A percentile compares a stretch with the other conserved stretches of the same genome.
Conservation (phyloP, 1,284 basidiomycete species). For the Tausonia pullulans region DNA sequence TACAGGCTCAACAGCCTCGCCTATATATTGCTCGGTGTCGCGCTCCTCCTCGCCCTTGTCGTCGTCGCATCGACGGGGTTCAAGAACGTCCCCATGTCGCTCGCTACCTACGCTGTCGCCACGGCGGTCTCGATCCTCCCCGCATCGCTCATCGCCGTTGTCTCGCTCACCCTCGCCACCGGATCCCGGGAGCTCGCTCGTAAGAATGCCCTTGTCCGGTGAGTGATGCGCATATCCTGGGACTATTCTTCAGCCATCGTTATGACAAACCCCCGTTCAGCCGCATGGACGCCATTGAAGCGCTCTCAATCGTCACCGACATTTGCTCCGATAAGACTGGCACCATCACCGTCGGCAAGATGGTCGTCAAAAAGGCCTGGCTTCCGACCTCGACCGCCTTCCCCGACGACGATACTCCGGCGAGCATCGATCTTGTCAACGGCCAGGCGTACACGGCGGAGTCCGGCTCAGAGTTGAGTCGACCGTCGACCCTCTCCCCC, state of each 20-base stretch:
- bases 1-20: conserved; percentile 45
- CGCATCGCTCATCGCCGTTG: conserved; percentile 39
- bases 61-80: conserved; percentile 47
- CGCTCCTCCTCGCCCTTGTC: conserved; percentile 47
- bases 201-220: conserved; percentile 38
- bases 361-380: conserved; percentile 50
- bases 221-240: neutral
- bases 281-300: conserved; percentile 47
- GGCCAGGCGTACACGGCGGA: conserved; percentile 36
- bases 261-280: conserved; percentile 20
- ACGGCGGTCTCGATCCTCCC: conserved; percentile 44
- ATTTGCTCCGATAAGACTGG: conserved; percentile 57
- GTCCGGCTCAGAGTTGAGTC: conserved; percentile 29
- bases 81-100: conserved; percentile 34
- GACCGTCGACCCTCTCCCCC: neutral
- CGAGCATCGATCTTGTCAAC: conserved; percentile 18
- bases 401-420: conserved; percentile 4
- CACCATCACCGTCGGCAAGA: conserved; percentile 48
- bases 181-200: conserved; percentile 36
- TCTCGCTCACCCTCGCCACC: conserved; percentile 35
- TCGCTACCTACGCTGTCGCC: conserved; percentile 30
- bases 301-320: conserved; percentile 49
- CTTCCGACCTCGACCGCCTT: conserved; percentile 33
- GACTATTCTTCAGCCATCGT: conserved; percentile 24
- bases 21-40: conserved; percentile 47